These are phyloP conservation scores for Penicillium verhagenii DNA, from an alignment of 495 filamentous ascomycete species.

Conservation along the genomic window DNA sequence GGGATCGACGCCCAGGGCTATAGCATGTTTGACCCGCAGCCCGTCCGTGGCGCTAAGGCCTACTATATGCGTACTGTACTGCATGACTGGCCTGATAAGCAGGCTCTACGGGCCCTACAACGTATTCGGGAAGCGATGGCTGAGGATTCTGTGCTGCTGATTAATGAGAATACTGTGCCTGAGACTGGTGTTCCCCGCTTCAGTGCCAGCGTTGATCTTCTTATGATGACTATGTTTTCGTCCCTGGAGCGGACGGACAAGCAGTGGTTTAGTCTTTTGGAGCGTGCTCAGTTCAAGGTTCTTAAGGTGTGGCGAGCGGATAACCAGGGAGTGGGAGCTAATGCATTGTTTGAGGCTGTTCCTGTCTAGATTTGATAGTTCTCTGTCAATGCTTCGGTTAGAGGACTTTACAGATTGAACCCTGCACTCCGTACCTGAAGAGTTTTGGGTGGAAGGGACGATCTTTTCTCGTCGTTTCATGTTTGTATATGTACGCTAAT, in stretches of 20 bases:
- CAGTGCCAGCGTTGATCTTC: too few relatives aligned
- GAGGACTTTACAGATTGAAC: too few relatives aligned
- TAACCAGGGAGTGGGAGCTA: background rate
- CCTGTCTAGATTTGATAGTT: background rate
- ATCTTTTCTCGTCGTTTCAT: too few relatives aligned
- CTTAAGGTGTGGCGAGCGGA: background rate
- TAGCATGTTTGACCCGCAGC: slow-evolving; percentile 50
- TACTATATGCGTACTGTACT: slow-evolving; percentile 39
- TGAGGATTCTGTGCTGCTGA: slow-evolving; percentile 33
- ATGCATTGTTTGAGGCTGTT: background rate
- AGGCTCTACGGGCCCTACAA: slow-evolving; percentile 36
- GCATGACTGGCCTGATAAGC: slow-evolving; percentile 48
- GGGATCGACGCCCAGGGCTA: slow-evolving; percentile 32
- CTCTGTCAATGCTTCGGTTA: too few relatives aligned
- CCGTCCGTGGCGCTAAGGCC: slow-evolving; percentile 33
- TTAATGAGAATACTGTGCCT: slow-evolving; percentile 45
- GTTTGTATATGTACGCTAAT: too few relatives aligned
- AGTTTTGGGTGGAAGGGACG: too few relatives aligned
- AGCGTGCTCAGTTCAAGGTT: too few relatives aligned
- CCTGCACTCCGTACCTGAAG: too few relatives aligned
- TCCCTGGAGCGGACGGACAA: too few relatives aligned
- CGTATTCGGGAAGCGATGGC: slow-evolving; percentile 41
- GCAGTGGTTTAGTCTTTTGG: too few relatives aligned
- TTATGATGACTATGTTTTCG: too few relatives aligned
- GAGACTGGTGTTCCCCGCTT: too few relatives aligned